phyloP scores from a whole-genome alignment of 2,329 filamentous ascomycete species.

The Xylariaceae sp. region DNA sequence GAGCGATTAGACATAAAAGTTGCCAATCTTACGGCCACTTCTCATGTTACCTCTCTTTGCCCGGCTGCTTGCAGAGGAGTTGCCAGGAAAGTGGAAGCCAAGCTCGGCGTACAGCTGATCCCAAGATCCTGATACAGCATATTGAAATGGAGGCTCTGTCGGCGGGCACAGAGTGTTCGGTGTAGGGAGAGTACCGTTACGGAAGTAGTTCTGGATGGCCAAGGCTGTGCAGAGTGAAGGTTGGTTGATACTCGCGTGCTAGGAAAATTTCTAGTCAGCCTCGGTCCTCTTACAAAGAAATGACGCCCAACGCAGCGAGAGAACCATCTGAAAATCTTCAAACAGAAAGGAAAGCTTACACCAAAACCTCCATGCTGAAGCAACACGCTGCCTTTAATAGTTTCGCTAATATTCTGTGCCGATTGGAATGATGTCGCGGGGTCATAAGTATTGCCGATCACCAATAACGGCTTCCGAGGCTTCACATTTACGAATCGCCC shows the following conservation, averaged over 20 bases:
- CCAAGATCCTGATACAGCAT: conserved; percentile 10
- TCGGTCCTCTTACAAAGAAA: not conserved
- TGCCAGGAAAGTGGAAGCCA: conserved; percentile 4
- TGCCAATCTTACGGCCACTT: too few species aligned
- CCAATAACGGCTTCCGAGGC: conserved; percentile 28
- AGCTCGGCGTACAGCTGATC: conserved; percentile 14
- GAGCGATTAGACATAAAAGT: too few species aligned
- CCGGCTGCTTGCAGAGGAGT: not conserved
- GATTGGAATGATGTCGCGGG: conserved; percentile 36
- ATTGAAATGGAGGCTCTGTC: conserved; percentile 6
- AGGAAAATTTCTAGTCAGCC: not conserved
- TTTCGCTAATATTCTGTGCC: conserved; percentile 34
- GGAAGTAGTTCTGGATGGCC: conserved; percentile 19
- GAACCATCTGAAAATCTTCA: not conserved
- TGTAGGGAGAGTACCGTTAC: conserved; percentile 17
- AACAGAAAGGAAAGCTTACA: conserved; percentile 26
- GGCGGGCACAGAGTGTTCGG: conserved; percentile 10
- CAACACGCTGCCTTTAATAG: conserved; percentile 36
- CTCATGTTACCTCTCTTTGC: not conserved
- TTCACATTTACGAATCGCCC: conserved; percentile 28
- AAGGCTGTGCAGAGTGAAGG: conserved; percentile 21
- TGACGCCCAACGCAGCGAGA: not conserved
- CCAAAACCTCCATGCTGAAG: conserved; percentile 35
- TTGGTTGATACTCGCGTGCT: conserved; percentile 18
- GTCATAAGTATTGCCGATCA: conserved; percentile 38